A percentile compares a stretch with the other conserved stretches of the same genome.
These are phyloP conservation scores for Leishmania guyanensis DNA, from an alignment of 208 protist species.

Conservation along the genomic window DNA sequence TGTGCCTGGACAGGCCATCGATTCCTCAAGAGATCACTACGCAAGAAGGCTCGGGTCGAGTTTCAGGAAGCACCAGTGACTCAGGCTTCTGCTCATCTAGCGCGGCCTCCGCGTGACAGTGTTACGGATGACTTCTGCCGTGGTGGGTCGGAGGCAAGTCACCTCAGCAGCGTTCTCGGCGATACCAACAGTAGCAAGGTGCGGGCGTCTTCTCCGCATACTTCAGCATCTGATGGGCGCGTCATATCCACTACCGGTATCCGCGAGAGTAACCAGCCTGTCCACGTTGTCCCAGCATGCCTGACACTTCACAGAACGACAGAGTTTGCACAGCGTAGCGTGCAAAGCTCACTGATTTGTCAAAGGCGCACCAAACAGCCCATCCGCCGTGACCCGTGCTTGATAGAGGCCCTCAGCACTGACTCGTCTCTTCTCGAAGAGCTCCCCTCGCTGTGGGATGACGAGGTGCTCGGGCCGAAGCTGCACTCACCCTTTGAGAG, in stretches of 20 bases:
- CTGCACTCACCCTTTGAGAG: conserved; percentile 15
- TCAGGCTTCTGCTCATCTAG: neutral
- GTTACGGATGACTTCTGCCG: neutral
- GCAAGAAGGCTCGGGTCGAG: neutral
- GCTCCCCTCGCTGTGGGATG: conserved; percentile 14
- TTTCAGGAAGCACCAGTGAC: neutral
- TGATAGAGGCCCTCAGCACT: conserved; percentile 21
- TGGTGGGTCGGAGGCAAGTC: neutral
- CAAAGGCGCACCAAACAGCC: neutral
- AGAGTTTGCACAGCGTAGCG: neutral
- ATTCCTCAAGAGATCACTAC: neutral
- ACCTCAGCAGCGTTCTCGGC: neutral
- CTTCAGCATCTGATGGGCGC: neutral
- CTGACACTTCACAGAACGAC: neutral
- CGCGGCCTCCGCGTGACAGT: neutral
- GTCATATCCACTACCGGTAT: neutral
- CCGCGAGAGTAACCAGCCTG: neutral
- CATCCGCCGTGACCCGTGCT: conserved; percentile 8
- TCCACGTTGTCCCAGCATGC: neutral
- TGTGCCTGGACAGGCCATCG: neutral
- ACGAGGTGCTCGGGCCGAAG: conserved; percentile 11
- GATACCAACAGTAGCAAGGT: neutral
- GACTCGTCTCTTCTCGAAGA: conserved; percentile 6
- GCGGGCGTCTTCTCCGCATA: neutral
- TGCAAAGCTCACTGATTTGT: too few species aligned